These are phyloP conservation scores for Colletotrichum plurivorum DNA, from an alignment of 2,329 filamentous ascomycete species.

Conservation along the genomic window DNA sequence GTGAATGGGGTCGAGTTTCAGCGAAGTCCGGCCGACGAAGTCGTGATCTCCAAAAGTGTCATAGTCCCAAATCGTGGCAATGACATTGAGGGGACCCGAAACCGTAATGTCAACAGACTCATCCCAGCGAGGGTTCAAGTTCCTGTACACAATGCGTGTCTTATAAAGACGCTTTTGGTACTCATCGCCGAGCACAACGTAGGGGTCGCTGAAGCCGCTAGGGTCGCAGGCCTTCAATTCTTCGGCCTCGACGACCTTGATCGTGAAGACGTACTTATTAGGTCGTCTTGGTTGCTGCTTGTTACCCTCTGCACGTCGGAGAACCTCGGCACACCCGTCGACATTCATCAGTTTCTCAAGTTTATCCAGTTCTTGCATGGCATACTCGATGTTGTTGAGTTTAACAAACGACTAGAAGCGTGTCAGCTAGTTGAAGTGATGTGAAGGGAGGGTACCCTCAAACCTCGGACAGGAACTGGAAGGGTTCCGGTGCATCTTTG, in stretches of 20 bases:
- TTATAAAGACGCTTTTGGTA: conserved; percentile 97
- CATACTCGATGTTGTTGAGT: conserved; percentile 97
- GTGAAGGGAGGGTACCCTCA: conserved; percentile 45
- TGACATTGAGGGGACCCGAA: conserved; percentile 90
- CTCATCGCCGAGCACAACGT: conserved; percentile 96
- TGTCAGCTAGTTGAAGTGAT: neutral
- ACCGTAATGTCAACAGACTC: conserved; percentile 97
- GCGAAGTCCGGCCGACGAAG: conserved; percentile 94
- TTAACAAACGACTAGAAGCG: conserved; percentile 87
- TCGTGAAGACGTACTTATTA: conserved; percentile 96
- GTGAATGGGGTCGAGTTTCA: conserved; percentile 98
- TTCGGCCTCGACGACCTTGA: conserved; percentile 98
- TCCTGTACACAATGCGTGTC: conserved; percentile 91
- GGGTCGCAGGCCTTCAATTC: conserved; percentile 98
- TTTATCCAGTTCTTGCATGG: conserved; percentile 91
- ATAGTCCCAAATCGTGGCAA: conserved; percentile 98
- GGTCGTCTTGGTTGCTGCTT: conserved; percentile 75
- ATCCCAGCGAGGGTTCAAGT: conserved; percentile 95
- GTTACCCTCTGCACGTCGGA: conserved; percentile 80
- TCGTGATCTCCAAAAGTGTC: conserved; percentile 98
- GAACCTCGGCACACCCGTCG: conserved; percentile 87
- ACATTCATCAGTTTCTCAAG: conserved; percentile 92
- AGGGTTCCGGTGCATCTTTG: conserved; percentile 94
- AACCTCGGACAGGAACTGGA: conserved; percentile 95
- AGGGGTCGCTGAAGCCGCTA: conserved; percentile 94